Evolutionary conservation across 306 rosid species (phyloP).

Genomic region (Myrica gale): DNA sequence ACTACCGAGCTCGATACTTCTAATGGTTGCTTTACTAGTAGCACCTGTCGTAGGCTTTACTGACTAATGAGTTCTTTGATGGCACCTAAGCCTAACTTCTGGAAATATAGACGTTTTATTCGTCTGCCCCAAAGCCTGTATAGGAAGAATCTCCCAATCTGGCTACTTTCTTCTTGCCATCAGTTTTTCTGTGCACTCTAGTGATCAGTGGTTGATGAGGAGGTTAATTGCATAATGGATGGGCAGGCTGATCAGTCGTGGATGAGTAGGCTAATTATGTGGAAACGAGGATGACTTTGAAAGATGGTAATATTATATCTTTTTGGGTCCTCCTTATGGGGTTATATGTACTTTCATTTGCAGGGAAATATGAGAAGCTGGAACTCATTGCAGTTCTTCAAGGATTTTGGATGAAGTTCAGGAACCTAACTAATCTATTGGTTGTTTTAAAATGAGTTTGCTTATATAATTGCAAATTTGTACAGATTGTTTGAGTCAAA

Average conservation of each 20-base stretch:
- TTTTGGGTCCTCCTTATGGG: background rate
- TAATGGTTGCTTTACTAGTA: too few species aligned
- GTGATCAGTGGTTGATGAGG: background rate
- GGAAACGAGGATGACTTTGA: background rate
- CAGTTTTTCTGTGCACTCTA: background rate
- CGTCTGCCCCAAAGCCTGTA: too few species aligned
- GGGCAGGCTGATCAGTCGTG: too few species aligned
- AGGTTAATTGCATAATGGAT: background rate
- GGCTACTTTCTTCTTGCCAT: background rate
- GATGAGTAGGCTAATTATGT: background rate
- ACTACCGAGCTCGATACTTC: too few species aligned
- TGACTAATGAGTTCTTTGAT: too few species aligned
- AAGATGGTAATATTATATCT: background rate
- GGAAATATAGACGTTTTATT: too few species aligned
- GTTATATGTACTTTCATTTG: background rate
- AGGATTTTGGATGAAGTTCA: background rate
- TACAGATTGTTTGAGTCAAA: background rate
- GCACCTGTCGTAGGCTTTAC: too few species aligned
- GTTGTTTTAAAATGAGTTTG: background rate
- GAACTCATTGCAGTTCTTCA: background rate
- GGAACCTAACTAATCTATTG: background rate
- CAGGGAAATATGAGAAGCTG: background rate
- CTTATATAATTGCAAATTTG: background rate
- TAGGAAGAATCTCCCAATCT: too few species aligned
- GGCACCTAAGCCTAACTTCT: too few species aligned